These are phyloP conservation scores for Viola odorata DNA, from an alignment of 345 rosid genomes.

Conservation along the genomic window DNA sequence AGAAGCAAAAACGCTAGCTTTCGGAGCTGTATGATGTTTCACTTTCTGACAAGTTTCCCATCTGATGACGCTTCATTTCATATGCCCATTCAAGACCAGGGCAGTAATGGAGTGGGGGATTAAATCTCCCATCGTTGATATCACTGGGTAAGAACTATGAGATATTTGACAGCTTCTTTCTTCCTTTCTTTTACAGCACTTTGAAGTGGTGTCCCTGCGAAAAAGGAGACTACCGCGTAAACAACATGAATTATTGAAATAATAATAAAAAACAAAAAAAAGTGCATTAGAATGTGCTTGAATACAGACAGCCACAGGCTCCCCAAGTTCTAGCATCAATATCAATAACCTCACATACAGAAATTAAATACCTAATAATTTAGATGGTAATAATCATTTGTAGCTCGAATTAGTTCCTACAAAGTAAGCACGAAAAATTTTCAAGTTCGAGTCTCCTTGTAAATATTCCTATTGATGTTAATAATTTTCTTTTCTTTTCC, in stretches of 20 bases:
- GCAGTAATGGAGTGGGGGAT: conserved; percentile 94
- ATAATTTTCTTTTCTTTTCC: too few species aligned
- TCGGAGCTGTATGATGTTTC: conserved; percentile 55
- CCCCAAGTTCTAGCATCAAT: conserved; percentile 96
- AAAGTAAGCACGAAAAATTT: too few species aligned
- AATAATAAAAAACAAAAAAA: background rate
- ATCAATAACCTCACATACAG: too few species aligned
- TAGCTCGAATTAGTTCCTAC: too few species aligned
- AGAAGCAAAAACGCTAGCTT: conserved; percentile 14
- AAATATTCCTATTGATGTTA: too few species aligned
- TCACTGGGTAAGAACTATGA: conserved; percentile 78
- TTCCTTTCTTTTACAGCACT: conserved; percentile 79
- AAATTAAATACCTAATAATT: too few species aligned
- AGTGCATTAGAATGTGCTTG: conserved; percentile 16
- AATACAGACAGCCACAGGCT: conserved; percentile 92
- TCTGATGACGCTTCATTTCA: conserved; percentile 54
- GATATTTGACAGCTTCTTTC: conserved; percentile 73
- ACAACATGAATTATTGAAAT: background rate
- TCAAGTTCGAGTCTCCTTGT: too few species aligned
- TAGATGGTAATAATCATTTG: too few species aligned
- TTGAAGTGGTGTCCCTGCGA: conserved; percentile 87
- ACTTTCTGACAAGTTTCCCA: conserved; percentile 34
- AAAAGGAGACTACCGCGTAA: background rate
- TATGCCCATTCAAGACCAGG: conserved; percentile 96
- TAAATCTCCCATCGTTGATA: conserved; percentile 76